A percentile compares a stretch with the other conserved stretches of the same genome.
phyloP scores from a whole-genome alignment of 116 monocot species.

The Dioscorea cayenensis region DNA sequence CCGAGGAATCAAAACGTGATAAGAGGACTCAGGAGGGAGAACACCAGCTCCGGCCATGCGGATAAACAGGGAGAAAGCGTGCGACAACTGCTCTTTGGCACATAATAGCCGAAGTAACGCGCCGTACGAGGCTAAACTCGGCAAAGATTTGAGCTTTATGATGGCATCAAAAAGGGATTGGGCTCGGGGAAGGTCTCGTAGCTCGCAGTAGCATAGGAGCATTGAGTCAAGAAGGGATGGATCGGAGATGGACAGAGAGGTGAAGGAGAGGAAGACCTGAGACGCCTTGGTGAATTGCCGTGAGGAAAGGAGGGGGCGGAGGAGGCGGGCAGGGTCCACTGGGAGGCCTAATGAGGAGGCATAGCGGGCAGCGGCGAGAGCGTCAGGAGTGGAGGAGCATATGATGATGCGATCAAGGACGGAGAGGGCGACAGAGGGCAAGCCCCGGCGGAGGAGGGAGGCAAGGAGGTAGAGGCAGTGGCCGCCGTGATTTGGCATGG shows the following conservation, averaged over 20 bases:
- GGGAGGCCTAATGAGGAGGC: slow-evolving; percentile 11
- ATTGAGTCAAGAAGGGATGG: slow-evolving; percentile 13
- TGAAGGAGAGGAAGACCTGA: not conserved
- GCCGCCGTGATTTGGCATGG: not conserved
- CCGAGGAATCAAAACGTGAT: slow-evolving; percentile 8
- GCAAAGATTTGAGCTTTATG: slow-evolving; percentile 14
- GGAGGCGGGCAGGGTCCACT: slow-evolving; percentile 7
- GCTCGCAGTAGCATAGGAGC: slow-evolving; percentile 14
- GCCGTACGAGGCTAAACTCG: slow-evolving; percentile 5
- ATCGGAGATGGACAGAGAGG: not conserved
- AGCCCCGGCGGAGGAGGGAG: slow-evolving; percentile 13
- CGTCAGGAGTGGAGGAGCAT: not conserved
- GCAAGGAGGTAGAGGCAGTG: slow-evolving; percentile 20
- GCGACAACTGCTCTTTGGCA: slow-evolving; percentile 4
- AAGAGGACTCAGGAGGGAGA: slow-evolving; percentile 12
- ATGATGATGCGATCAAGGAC: slow-evolving; percentile 10
- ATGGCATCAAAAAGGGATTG: slow-evolving; percentile 14
- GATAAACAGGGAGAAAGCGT: slow-evolving; percentile 22
- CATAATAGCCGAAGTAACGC: slow-evolving; percentile 17
- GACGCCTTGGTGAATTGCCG: slow-evolving; percentile 3
- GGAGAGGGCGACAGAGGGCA: slow-evolving; percentile 4
- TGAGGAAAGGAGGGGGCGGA: slow-evolving; percentile 10
- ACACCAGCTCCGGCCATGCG: slow-evolving; percentile 16
- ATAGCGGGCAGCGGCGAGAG: not conserved
- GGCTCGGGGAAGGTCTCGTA: slow-evolving; percentile 11